Conservation (phyloP, 805 yeast species). For the Myxozyma lipomycoides region DNA sequence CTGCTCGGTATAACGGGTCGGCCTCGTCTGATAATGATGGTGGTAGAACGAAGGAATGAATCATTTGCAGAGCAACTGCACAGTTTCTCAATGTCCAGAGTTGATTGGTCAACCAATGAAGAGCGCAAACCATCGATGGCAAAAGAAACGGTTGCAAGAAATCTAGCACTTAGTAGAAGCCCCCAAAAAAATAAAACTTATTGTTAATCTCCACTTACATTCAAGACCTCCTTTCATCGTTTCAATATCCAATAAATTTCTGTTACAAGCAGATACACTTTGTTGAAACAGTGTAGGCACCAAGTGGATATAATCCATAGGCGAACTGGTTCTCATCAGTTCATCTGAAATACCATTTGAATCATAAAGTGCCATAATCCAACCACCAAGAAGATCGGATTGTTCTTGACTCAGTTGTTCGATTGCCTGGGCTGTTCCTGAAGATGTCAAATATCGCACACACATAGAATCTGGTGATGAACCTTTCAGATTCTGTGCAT, state of each 20-base stretch:
- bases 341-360: constrained; percentile 84
- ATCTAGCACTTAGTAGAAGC: constrained; percentile 34
- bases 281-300: constrained; percentile 74
- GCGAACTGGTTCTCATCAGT: constrained; percentile 55
- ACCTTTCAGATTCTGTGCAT: constrained; percentile 19
- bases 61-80: constrained; percentile 39
- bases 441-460: constrained; percentile 12
- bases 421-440: constrained; percentile 26
- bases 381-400: constrained; percentile 48
- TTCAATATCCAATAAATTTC: constrained; percentile 54
- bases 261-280: constrained; percentile 57
- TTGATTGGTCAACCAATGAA: constrained; percentile 48
- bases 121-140: constrained; percentile 51
- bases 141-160: constrained; percentile 76
- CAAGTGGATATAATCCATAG: constrained; percentile 62
- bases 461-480: constrained; percentile 12
- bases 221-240: constrained; percentile 75
- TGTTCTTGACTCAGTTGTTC: constrained; percentile 29
- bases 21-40: constrained; percentile 47
- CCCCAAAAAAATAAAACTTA: neutral
- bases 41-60: constrained; percentile 45
- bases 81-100: constrained; percentile 39
- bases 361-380: constrained; percentile 80
- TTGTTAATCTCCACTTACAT: constrained; percentile 33
- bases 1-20: constrained; percentile 43